Percentiles rank a stretch among this genome's conserved stretches.
Conservation (phyloP, 2,329 filamentous ascomycete genomes). For the Colletotrichum viniferum region DNA sequence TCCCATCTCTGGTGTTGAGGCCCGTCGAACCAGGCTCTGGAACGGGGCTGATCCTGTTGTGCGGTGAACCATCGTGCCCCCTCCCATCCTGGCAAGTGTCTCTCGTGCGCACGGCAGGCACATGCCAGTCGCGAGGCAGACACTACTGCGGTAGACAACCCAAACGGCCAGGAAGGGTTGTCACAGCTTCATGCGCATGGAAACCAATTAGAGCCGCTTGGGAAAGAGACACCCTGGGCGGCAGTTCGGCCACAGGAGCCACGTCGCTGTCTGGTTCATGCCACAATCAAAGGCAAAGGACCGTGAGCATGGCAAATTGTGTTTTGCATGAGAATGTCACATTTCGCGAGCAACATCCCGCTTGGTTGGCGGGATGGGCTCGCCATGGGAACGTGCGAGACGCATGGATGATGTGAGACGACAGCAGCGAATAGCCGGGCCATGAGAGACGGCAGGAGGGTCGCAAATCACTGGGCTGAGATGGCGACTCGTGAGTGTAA, state of each 20-base stretch:
- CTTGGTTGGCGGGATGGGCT: constrained; percentile 6
- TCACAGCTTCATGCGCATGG: constrained; percentile 15
- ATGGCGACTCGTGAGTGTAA: constrained; percentile 6
- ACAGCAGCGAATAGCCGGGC: neutral
- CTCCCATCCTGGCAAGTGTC: neutral
- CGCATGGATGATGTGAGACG: constrained; percentile 18
- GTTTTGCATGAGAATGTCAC: neutral
- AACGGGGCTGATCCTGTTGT: constrained; percentile 6
- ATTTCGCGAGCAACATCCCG: neutral
- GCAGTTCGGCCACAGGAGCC: neutral
- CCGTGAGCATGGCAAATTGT: neutral
- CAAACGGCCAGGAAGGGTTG: neutral
- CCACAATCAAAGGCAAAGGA: neutral
- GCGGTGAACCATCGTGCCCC: constrained; percentile 12
- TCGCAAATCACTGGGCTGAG: neutral
- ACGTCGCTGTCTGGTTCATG: constrained; percentile 4
- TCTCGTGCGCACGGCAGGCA: neutral
- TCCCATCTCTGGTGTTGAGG: neutral
- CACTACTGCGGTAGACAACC: neutral
- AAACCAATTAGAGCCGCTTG: neutral
- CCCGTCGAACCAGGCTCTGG: neutral
- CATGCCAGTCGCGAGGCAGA: constrained; percentile 1
- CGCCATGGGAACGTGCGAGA: constrained; percentile 1
- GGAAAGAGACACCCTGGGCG: neutral
- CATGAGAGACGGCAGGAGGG: neutral